Percentiles rank a stretch among this genome's conserved stretches.
Conservation (phyloP, 176 grass and related monocot genomes). For the Bothriochloa decipiens region DNA sequence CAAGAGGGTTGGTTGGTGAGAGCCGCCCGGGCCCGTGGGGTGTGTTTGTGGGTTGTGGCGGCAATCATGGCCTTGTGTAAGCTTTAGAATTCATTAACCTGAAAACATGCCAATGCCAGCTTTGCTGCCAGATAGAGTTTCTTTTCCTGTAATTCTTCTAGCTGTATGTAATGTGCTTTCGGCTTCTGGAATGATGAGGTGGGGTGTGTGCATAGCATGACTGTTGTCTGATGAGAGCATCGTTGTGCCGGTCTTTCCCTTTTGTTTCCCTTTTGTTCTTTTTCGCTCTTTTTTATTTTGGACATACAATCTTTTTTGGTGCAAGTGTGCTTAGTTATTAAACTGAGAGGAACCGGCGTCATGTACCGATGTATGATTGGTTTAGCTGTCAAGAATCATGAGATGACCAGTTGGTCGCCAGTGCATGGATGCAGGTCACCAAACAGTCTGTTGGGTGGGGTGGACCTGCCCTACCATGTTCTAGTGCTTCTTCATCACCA, state of each 20-base stretch:
- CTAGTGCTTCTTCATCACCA: slow-evolving; percentile 17
- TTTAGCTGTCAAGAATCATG: slow-evolving; percentile 50
- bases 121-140: slow-evolving; percentile 52
- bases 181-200: slow-evolving; percentile 46
- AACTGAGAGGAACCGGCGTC: slow-evolving; percentile 24
- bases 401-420: slow-evolving; percentile 28
- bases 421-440: slow-evolving; percentile 47
- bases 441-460: slow-evolving; percentile 51
- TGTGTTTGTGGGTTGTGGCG: slow-evolving; percentile 56
- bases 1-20: slow-evolving; percentile 51
- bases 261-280: no score
- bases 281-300: neutral
- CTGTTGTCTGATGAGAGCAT: slow-evolving; percentile 28
- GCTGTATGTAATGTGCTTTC: slow-evolving; percentile 53
- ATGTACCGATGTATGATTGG: slow-evolving; percentile 31
- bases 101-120: slow-evolving; percentile 44
- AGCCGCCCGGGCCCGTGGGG: slow-evolving; percentile 41
- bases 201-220: slow-evolving; percentile 33
- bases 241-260: neutral
- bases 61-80: slow-evolving; percentile 45
- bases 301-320: neutral
- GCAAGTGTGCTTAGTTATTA: slow-evolving; percentile 10
- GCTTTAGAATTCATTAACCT: slow-evolving; percentile 43
- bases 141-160: slow-evolving; percentile 48
- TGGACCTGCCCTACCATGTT: slow-evolving; percentile 60